Evolutionary conservation across 371 early-diverging fungal genomes (phyloP).

Genomic region (Mucor piriformis): DNA sequence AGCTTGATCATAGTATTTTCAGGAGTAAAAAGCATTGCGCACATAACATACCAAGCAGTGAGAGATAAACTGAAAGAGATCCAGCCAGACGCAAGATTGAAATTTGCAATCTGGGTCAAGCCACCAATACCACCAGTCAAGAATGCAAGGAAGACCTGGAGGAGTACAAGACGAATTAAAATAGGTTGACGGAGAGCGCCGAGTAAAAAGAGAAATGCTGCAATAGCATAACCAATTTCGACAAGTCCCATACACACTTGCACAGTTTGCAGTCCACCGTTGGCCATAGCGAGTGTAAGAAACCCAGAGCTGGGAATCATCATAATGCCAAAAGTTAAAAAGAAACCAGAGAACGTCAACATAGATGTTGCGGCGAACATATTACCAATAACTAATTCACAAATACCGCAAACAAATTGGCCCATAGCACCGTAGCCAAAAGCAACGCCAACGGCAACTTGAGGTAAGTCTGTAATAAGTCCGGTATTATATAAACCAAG

Average conservation of each 20-base stretch:
- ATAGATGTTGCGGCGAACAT: slow-evolving; percentile 45
- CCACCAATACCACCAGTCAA: slow-evolving; percentile 38
- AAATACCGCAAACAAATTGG: slow-evolving; percentile 41
- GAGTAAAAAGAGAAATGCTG: slow-evolving; percentile 39
- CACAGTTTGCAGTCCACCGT: slow-evolving; percentile 28
- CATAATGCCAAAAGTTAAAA: slow-evolving; percentile 45
- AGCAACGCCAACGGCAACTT: slow-evolving; percentile 40
- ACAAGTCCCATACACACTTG: slow-evolving; percentile 34
- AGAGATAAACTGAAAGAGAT: slow-evolving; percentile 37
- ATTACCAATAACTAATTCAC: slow-evolving; percentile 35
- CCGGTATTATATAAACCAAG: slow-evolving; percentile 41
- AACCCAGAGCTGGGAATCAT: slow-evolving; percentile 40
- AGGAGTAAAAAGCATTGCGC: slow-evolving; percentile 38
- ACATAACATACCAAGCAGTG: slow-evolving; percentile 43
- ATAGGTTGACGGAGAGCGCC: slow-evolving; percentile 43
- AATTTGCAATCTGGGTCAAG: slow-evolving; percentile 15
- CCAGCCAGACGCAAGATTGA: slow-evolving; percentile 38
- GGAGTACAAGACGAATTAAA: slow-evolving; percentile 34
- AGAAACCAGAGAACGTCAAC: slow-evolving; percentile 44
- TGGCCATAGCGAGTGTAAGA: slow-evolving; percentile 20
- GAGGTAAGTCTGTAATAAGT: slow-evolving; percentile 31
- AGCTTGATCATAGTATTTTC: slow-evolving; percentile 34
- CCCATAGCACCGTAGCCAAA: slow-evolving; percentile 44
- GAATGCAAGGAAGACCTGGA: slow-evolving; percentile 44
- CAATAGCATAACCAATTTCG: slow-evolving; percentile 36